Evolutionary conservation across 345 rosid genomes (phyloP), one percentile per base, ranked within the genome.

Genomic region (Theobroma cacao): DNA sequence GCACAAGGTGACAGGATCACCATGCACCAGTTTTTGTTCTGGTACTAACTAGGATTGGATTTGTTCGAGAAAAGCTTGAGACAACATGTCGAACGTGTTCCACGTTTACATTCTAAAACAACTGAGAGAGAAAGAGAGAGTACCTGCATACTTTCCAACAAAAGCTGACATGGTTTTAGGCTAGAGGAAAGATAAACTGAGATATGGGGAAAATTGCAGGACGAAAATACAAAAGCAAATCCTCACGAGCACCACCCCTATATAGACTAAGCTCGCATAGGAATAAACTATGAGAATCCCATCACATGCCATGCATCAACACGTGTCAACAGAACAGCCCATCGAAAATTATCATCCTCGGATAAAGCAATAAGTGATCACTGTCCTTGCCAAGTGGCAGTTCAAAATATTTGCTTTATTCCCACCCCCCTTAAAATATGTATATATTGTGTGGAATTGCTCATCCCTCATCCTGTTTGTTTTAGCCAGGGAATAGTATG

Each of bases 121-220:
- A 24, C 22, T 56, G 36, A 74, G 34, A 31, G 65, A 6, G 28
- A 24, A 24, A 52, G 43, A 40, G 48, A n/a, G 70, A 47, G 67
- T 87, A 93, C 99, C 99, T 89, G 94, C 90, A 76, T 93, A 93
- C 85, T 91, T 91, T 67, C 97, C 98, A 17, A 90, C 88, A 82
- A 92, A 95, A 82, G 97, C 97, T 75, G 98, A 92, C 99, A 91
- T 92, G 84, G 86, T 77, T 80, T n/a, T 1, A 14, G 45, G 77
- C 31, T 22, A 15, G 14, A 15, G 56, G 12, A 55, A n/a, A 63
- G 70, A 9, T 68, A 52, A 65, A n/a, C n/a, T 45, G 77, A 74
- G 80, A 38, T 40, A 13, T 43, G 75, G n/a, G 72, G 87, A 77
- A 64, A 77, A 56, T 60, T 70, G 72, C 40, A 76, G 78, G 86